These are phyloP conservation scores for Chalciporus pseudorubinellus DNA, from an alignment of 768 basidiomycete genomes.

Conservation along the genomic window DNA sequence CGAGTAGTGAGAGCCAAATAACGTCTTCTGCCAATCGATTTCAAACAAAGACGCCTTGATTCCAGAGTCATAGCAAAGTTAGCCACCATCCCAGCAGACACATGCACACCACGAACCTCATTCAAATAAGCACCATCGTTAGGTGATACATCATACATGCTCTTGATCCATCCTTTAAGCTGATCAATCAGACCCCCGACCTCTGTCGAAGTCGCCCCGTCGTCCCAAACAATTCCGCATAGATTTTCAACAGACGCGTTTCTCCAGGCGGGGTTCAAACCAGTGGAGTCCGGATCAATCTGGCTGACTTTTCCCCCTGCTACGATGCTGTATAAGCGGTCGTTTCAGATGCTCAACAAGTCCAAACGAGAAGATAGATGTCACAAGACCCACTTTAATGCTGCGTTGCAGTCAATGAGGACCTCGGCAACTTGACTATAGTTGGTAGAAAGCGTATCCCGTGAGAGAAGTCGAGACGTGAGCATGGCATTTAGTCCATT, in stretches of 20 bases:
- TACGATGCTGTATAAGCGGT: slow-evolving; percentile 40
- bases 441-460: background rate
- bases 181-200: slow-evolving; percentile 13
- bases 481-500: slow-evolving; percentile 30
- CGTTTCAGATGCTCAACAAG: too few relatives aligned
- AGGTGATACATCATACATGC: slow-evolving; percentile 27
- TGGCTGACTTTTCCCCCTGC: slow-evolving; percentile 43
- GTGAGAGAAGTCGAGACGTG: slow-evolving; percentile 1
- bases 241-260: slow-evolving; percentile 27
- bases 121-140: slow-evolving; percentile 45
- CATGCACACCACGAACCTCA: slow-evolving; percentile 34
- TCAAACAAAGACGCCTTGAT: slow-evolving; percentile 44
- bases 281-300: slow-evolving; percentile 36
- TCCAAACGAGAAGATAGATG: too few relatives aligned
- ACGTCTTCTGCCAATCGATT: slow-evolving; percentile 38
- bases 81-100: background rate
- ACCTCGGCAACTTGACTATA: background rate
- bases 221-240: slow-evolving; percentile 14
- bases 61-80: too few relatives aligned
- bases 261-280: slow-evolving; percentile 50
- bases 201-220: slow-evolving; percentile 10
- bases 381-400: slow-evolving; percentile 4
- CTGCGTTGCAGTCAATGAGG: background rate
- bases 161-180: slow-evolving; percentile 5
- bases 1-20: slow-evolving; percentile 46